Percentiles rank a stretch among this genome's conserved stretches.
phyloP scores from a whole-genome alignment of 345 rosid genomes.

The Barbarea vulgaris region DNA sequence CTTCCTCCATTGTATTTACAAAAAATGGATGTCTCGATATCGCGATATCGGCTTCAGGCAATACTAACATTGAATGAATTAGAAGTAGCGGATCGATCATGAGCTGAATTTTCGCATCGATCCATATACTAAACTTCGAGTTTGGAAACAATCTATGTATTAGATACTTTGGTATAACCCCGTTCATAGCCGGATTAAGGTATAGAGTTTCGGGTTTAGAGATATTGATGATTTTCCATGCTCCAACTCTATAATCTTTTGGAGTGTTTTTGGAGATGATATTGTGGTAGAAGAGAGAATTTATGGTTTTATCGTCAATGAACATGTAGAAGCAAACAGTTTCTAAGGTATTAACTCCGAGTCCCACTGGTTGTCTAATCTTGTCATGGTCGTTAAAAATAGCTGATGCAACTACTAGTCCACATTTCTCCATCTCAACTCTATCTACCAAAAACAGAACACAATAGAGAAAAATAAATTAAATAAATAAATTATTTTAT shows the following conservation, averaged over 20 bases:
- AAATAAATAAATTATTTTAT: not conserved
- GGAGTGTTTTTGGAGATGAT: constrained; percentile 43
- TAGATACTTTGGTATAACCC: constrained; percentile 79
- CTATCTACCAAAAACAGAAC: constrained; percentile 50
- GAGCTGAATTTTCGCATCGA: constrained; percentile 86
- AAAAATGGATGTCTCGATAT: constrained; percentile 76
- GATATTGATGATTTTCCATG: constrained; percentile 68
- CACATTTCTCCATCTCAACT: constrained; percentile 81
- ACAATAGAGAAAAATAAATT: not conserved
- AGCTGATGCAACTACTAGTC: constrained; percentile 81
- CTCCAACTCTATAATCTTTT: constrained; percentile 48
- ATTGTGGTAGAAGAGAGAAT: constrained; percentile 50
- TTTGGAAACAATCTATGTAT: constrained; percentile 83
- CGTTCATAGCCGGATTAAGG: constrained; percentile 83
- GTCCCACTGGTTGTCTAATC: constrained; percentile 78
- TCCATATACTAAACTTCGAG: constrained; percentile 84
- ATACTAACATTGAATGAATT: constrained; percentile 66
- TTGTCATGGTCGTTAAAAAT: constrained; percentile 90
- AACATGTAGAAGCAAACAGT: constrained; percentile 86
- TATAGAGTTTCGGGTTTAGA: constrained; percentile 46
- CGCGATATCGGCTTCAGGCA: constrained; percentile 65
- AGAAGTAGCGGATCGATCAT: constrained; percentile 77
- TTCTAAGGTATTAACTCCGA: constrained; percentile 67
- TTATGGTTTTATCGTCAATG: constrained; percentile 64
- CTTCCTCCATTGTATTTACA: constrained; percentile 86